Base-by-base conservation (phyloP, 345 rosid genomes). In the Capsella bursapastoris region DNA sequence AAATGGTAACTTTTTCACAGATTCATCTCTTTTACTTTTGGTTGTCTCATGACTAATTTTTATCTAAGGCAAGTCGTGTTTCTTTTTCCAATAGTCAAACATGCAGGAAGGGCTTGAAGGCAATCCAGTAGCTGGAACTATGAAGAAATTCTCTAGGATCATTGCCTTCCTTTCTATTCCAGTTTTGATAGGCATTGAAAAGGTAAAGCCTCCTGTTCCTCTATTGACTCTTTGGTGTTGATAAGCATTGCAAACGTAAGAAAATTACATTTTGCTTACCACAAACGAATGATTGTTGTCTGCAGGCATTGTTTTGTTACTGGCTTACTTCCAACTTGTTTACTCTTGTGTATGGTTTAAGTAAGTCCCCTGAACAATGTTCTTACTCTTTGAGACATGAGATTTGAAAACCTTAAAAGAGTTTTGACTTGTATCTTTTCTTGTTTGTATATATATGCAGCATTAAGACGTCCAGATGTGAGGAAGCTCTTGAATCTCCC, bases 31-130 rank as follows among this genome's bases (percentile, higher is more conserved):
- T 16, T 15, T 10, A 51, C 41, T 62, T 16, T 28, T 28, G 12
- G 51, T 34, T 48, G 18, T 52, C 4, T 62, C 43, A 28, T 32
- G 28, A 29, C 6, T 45, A 13, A 27, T 34, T 18, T 34, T 18
- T 45, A 34, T 12, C 14, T 35, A 38, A 72, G 25, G 25, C 57
- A 59, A 48, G 28, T 47, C 56, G 22, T 40, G 29, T 32, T 38
- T 16, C 7, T 37, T 8, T 38, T 55, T 61, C 53, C 58, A 37
- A 9, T 72, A 84, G 87, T 82, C 82, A 57, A 83, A 86, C 64
- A 78, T 81, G 85, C 86, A 84, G 77, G 91, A 84, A 75, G 91
- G 89, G 29, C 52, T 87, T 70, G 88, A 85, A 78, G 89, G 91
- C 61, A 87, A 87, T 56, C 78, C 86, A 60, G 66, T 76, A 41